Evolutionary conservation across 306 rosid species (phyloP).

Genomic region (Medicago lupulina): DNA sequence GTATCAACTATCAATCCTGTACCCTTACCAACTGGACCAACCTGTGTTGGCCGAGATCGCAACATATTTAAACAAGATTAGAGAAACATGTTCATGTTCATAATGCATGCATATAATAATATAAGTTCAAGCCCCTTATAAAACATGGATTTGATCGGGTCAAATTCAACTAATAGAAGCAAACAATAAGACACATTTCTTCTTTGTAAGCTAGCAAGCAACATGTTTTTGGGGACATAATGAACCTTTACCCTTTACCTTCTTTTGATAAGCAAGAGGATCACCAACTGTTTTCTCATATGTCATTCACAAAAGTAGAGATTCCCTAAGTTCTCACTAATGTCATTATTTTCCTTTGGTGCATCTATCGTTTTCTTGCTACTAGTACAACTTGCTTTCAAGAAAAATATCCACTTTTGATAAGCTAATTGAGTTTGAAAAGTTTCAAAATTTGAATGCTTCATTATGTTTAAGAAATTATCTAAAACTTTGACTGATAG

Average conservation of each 20-base stretch:
- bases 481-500: neutral
- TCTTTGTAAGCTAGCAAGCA: slow-evolving; percentile 55
- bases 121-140: slow-evolving; percentile 36
- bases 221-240: slow-evolving; percentile 45
- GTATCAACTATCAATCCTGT: neutral
- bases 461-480: neutral
- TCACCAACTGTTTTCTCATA: slow-evolving; percentile 50
- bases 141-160: slow-evolving; percentile 53
- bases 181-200: slow-evolving; percentile 45
- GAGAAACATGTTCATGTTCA: slow-evolving; percentile 35
- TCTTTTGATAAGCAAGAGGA: slow-evolving; percentile 67
- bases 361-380: slow-evolving; percentile 54
- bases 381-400: slow-evolving; percentile 39
- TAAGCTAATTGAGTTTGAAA: neutral
- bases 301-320: slow-evolving; percentile 57
- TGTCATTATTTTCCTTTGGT: slow-evolving; percentile 49
- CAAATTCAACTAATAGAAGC: slow-evolving; percentile 44
- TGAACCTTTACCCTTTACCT: slow-evolving; percentile 69
- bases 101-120: slow-evolving; percentile 31
- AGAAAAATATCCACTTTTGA: slow-evolving; percentile 32
- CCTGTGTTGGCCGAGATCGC: neutral
- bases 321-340: slow-evolving; percentile 53
- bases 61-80: slow-evolving; percentile 37
- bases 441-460: slow-evolving; percentile 8
- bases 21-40: neutral